Base-by-base conservation (phyloP, 2,329 filamentous ascomycete genomes). In the Pleoardoris graminearum region DNA sequence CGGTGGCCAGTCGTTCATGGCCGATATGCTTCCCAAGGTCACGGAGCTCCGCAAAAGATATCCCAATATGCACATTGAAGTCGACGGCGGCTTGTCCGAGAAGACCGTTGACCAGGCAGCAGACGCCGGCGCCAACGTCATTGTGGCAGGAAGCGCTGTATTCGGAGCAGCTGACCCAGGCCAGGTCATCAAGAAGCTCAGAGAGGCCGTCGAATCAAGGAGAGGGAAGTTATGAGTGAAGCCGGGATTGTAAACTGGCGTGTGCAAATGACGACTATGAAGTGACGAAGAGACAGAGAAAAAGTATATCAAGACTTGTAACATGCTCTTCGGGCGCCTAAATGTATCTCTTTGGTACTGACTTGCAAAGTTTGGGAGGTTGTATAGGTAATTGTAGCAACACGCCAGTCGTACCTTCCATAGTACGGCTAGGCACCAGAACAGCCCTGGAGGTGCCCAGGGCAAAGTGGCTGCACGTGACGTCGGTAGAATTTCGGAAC, bases 1-100 rank as follows among this genome's bases (percentile, higher is more conserved):
- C 70, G 94, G 94, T 58, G 94, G 94, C 6, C 94, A 99, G 73
- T 97, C 96, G 71, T 99, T 99, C 81, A 97, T 97, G 91, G 86
- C 91, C 11, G 90, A 90, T 6, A 91, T 96, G 78, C 84, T 99
- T 62, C 91, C 93, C 70, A 99, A 99, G 79, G 94, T 99, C 21
- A 77, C 88, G 61, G 91, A 87, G 33, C 80, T 99, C 63, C 85
- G 94, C 54, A 79, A 87, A 70, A 85, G 84, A 67, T 99, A 97
- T 72, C 93, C 94, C 2, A 83, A 96, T 5, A 78, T 99, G 57
- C 94, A 97, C 77, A 99, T 99, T 66, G 94, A 99, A 77, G 93
- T 99, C 35, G 94, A 99, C 72, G 94, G 94, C 48, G 94, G 94
- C 3, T 76, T 99, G 38, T 91, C 91, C 1, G 86, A 91, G 48